Percentiles rank a stretch among this genome's conserved stretches.
Evolutionary conservation across 495 filamentous ascomycete species (phyloP).

Genomic region (Penicillium verhagenii): DNA sequence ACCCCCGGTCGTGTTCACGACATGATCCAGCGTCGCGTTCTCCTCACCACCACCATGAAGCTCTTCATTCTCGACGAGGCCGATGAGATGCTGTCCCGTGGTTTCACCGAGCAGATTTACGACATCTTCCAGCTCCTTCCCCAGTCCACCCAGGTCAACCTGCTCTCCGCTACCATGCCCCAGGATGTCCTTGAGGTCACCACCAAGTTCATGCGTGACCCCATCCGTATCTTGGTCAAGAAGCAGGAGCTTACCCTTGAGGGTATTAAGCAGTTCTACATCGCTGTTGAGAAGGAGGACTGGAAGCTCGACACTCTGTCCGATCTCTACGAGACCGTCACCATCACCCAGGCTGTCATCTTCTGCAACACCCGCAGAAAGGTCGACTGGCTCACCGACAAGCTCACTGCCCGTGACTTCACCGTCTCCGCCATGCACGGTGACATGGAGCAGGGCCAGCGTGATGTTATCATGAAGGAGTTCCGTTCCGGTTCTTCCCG

Average conservation of each 20-base stretch:
- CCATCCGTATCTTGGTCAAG: constrained; percentile 98
- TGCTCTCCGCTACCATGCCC: constrained; percentile 96
- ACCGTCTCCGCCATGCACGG: constrained; percentile 99
- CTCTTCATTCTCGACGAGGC: constrained; percentile 99
- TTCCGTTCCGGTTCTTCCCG: constrained; percentile 96
- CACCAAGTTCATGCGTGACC: constrained; percentile 99
- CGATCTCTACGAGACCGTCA: constrained; percentile 98
- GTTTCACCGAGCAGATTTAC: constrained; percentile 99
- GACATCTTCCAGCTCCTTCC: constrained; percentile 98
- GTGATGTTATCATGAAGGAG: constrained; percentile 99
- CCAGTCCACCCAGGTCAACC: constrained; percentile 94
- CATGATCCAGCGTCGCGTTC: constrained; percentile 96
- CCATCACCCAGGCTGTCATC: constrained; percentile 98
- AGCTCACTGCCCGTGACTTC: constrained; percentile 96
- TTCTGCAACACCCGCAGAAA: constrained; percentile 99
- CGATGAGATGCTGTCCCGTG: constrained; percentile 95
- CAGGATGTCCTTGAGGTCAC: constrained; percentile 99
- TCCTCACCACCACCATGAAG: constrained; percentile 96
- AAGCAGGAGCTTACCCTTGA: constrained; percentile 98
- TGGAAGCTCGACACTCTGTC: constrained; percentile 99
- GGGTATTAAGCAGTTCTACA: constrained; percentile 99
- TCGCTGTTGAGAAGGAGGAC: constrained; percentile 99
- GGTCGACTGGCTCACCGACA: constrained; percentile 99
- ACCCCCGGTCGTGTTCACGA: constrained; percentile 97
- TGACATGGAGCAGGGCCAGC: constrained; percentile 96